Percentiles rank a stretch among this genome's conserved stretches.
These are phyloP conservation scores for Thuidium tamariscinum DNA, from an alignment of 225 moss, liverwort and hornwort genomes.

Conservation along the genomic window DNA sequence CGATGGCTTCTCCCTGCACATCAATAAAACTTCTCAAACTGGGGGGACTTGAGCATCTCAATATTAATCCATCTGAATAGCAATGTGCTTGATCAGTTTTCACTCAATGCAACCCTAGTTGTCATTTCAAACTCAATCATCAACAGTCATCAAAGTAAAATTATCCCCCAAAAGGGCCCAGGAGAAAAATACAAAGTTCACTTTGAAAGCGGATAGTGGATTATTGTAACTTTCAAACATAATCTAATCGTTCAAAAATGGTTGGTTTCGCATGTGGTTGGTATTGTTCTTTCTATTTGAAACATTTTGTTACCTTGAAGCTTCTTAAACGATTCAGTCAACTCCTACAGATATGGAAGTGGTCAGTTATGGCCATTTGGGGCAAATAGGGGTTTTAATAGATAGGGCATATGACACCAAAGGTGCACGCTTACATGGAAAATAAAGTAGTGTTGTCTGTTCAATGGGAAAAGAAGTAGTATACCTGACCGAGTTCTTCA, in stretches of 20 bases:
- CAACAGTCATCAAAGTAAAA: not conserved
- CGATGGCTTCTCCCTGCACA: slow-evolving; percentile 94
- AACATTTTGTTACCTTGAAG: not conserved
- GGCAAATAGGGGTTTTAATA: not conserved
- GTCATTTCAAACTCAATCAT: not conserved
- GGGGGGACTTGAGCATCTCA: not conserved
- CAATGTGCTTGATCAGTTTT: not conserved
- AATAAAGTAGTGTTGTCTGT: not conserved
- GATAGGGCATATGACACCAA: not conserved
- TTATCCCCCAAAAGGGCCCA: not conserved
- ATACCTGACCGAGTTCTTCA: slow-evolving; percentile 92
- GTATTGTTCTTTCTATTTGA: not conserved
- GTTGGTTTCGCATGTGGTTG: not conserved
- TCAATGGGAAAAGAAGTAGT: not conserved
- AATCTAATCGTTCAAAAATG: not conserved
- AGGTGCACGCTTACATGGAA: not conserved
- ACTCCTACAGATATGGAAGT: not conserved
- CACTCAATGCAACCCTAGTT: not conserved
- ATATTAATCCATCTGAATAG: not conserved
- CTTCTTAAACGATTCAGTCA: not conserved
- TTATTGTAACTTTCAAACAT: not conserved
- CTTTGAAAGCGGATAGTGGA: not conserved
- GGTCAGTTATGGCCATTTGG: not conserved
- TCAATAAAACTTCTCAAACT: not conserved
- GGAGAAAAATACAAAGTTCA: not conserved